Conservation (phyloP, 2,329 filamentous ascomycete genomes). For the Madurella mycetomatis region DNA sequence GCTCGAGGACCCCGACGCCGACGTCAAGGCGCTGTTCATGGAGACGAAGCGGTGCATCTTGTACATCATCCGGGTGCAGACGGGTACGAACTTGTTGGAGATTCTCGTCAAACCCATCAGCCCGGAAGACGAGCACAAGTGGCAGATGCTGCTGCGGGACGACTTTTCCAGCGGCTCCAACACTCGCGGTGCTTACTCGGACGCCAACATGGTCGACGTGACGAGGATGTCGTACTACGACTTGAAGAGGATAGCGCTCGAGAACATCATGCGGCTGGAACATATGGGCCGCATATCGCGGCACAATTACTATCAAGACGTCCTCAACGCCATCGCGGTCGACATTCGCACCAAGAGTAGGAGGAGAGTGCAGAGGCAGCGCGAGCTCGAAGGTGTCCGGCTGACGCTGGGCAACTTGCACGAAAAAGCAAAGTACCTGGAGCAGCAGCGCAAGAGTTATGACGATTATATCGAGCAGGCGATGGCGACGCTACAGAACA, state of each 20-base stretch:
- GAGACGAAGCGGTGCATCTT: conserved; percentile 96
- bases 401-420: conserved; percentile 71
- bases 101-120: conserved; percentile 89
- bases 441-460: conserved; percentile 94
- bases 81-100: conserved; percentile 85
- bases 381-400: conserved; percentile 80
- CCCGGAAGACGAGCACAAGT: conserved; percentile 83
- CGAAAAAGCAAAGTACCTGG: conserved; percentile 85
- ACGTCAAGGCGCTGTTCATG: conserved; percentile 90
- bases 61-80: conserved; percentile 96
- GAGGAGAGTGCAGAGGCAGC: conserved; percentile 82
- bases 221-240: conserved; percentile 86
- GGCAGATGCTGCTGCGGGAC: conserved; percentile 74
- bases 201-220: conserved; percentile 82
- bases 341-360: conserved; percentile 98
- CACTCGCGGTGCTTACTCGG: conserved; percentile 82
- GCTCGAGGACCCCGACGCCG: conserved; percentile 86
- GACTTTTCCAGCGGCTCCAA: conserved; percentile 68
- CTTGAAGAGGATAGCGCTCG: conserved; percentile 85
- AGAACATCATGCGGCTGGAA: conserved; percentile 90
- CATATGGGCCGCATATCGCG: conserved; percentile 81
- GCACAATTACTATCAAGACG: conserved; percentile 91
- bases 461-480: conserved; percentile 99
- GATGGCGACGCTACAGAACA: conserved; percentile 94
- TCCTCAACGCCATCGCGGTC: conserved; percentile 94